These are phyloP conservation scores for Coniferiporia weirii DNA, from an alignment of 1,284 basidiomycete genomes.

Conservation along the genomic window DNA sequence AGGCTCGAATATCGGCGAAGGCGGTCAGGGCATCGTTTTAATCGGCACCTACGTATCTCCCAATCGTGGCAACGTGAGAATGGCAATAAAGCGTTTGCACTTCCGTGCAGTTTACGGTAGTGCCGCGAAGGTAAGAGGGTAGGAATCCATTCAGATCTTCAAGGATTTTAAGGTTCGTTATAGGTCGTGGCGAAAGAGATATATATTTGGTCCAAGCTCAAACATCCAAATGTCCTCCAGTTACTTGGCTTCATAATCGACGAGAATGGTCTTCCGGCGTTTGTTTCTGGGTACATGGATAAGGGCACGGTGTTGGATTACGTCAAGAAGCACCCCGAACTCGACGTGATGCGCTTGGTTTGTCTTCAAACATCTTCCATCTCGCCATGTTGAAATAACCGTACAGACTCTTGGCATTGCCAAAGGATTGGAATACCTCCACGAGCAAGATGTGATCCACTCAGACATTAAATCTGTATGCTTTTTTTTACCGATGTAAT, in stretches of 20 bases:
- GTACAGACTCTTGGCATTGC: not conserved
- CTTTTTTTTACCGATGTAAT: not conserved
- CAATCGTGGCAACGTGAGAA: not conserved
- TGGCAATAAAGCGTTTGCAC: not conserved
- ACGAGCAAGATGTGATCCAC: constrained; percentile 1
- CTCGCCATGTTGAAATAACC: not conserved
- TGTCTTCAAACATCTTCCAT: not conserved
- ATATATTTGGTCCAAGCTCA: not conserved
- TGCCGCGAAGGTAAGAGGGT: too few relatives aligned
- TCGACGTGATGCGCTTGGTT: not conserved
- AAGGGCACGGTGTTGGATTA: constrained; percentile 2
- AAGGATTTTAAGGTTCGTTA: not conserved
- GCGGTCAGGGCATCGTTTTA: not conserved
- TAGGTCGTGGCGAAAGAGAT: constrained; percentile 6
- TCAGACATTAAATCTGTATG: constrained; percentile 10
- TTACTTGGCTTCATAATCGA: constrained; percentile 2
- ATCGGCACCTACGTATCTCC: not conserved
- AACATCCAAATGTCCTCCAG: not conserved
- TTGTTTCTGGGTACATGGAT: constrained; percentile 10
- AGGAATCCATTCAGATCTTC: too few relatives aligned
- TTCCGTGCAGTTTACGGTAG: too few relatives aligned
- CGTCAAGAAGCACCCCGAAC: not conserved
- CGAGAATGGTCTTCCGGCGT: not conserved
- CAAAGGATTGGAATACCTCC: constrained; percentile 6
- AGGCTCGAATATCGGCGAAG: not conserved